phyloP scores from a whole-genome alignment of 805 yeast species.

The Starmera quercuum region DNA sequence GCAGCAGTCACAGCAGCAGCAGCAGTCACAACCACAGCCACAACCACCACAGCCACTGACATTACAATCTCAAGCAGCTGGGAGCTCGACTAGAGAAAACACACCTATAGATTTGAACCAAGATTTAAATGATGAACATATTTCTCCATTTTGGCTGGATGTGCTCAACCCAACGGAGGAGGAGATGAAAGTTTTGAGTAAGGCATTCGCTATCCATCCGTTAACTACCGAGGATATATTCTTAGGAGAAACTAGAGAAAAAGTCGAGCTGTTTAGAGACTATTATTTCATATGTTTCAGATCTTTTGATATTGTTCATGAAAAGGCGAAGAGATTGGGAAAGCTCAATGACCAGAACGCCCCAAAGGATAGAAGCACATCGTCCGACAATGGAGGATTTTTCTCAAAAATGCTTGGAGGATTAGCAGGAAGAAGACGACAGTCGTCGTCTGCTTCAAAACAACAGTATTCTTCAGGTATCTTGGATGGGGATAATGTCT shows the following conservation, averaged over 20 bases:
- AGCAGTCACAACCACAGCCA: slow-evolving; percentile 8
- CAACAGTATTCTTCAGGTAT: too few relatives aligned
- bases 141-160: slow-evolving; percentile 87
- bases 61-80: slow-evolving; percentile 1
- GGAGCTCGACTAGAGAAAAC: neutral
- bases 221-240: slow-evolving; percentile 93
- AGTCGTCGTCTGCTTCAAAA: slow-evolving; percentile 6
- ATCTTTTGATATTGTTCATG: slow-evolving; percentile 74
- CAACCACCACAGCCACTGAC: slow-evolving; percentile 5
- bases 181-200: slow-evolving; percentile 87
- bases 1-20: slow-evolving; percentile 6
- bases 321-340: slow-evolving; percentile 42
- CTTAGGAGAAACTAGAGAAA: slow-evolving; percentile 89
- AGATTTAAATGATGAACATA: slow-evolving; percentile 23
- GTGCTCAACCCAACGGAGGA: slow-evolving; percentile 91
- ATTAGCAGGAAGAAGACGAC: slow-evolving; percentile 9
- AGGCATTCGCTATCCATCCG: slow-evolving; percentile 93
- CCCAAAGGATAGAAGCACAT: too few relatives aligned
- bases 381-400: slow-evolving; percentile 2
- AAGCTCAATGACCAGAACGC: slow-evolving; percentile 21
- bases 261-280: slow-evolving; percentile 85
- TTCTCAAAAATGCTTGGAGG: slow-evolving; percentile 8
- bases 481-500: slow-evolving; percentile 6
- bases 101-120: neutral
- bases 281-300: slow-evolving; percentile 90